Conservation (phyloP, 345 rosid genomes). For the Eucalyptus pauciflora region DNA sequence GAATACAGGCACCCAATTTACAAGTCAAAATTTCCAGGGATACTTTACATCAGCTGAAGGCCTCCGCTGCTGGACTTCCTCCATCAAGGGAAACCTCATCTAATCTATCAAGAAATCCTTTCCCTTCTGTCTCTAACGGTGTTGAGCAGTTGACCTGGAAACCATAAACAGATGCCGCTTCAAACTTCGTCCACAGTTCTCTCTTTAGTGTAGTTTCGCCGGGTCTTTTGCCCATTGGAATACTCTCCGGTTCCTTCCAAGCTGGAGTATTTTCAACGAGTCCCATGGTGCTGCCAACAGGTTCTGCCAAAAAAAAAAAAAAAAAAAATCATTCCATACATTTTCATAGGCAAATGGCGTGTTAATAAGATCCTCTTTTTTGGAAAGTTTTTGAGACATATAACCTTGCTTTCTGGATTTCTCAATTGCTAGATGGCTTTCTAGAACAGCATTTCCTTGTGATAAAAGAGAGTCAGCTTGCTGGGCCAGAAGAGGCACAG, state of each 20-base stretch:
- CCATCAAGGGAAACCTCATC: slow-evolving; percentile 74
- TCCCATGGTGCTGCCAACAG: slow-evolving; percentile 2
- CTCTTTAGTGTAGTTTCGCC: slow-evolving; percentile 90
- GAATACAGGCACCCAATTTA: neutral
- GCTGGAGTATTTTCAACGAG: slow-evolving; percentile 50
- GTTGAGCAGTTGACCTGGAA: slow-evolving; percentile 12
- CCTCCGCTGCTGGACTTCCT: neutral
- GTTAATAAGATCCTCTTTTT: neutral
- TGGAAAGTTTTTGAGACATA: neutral
- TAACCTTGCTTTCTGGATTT: neutral
- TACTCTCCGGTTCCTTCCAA: slow-evolving; percentile 43
- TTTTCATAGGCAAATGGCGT: neutral
- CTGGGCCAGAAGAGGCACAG: neutral
- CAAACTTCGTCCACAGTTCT: slow-evolving; percentile 92
- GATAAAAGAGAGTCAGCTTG: neutral
- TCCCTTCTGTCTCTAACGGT: slow-evolving; percentile 13
- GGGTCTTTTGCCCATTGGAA: slow-evolving; percentile 40
- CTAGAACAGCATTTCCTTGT: neutral
- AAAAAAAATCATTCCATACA: neutral
- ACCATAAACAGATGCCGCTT: slow-evolving; percentile 50
- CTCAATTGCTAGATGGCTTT: neutral
- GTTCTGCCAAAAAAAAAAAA: slow-evolving; percentile 4
- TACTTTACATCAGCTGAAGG: slow-evolving; percentile 1
- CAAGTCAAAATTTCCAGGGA: neutral
- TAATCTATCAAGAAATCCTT: slow-evolving; percentile 82